phyloP scores from a whole-genome alignment of 2,329 filamentous ascomycete genomes.

The Apiospora aurea region DNA sequence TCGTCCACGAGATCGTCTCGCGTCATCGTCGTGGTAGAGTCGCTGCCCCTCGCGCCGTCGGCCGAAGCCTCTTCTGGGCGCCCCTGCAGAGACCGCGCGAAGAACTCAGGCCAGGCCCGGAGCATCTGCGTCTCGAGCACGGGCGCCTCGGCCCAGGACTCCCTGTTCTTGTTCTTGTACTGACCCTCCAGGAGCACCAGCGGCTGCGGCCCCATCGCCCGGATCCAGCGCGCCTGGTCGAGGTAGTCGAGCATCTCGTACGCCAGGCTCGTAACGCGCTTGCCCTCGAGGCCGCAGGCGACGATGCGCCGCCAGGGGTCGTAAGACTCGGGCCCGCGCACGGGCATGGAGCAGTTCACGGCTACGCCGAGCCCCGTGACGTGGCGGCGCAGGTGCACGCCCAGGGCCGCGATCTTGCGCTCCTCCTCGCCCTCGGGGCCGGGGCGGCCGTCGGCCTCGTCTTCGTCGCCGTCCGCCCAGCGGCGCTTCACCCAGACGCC shows the following conservation, averaged over 20 bases:
- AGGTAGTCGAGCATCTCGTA: slow-evolving; percentile 50
- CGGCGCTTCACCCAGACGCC: slow-evolving; percentile 76
- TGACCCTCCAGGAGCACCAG: not conserved
- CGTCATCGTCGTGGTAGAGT: not conserved
- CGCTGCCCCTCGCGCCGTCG: not conserved
- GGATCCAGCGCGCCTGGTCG: slow-evolving; percentile 21
- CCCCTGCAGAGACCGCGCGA: not conserved
- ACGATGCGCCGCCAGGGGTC: slow-evolving; percentile 76
- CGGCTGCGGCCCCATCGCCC: slow-evolving; percentile 25
- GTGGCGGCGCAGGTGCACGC: slow-evolving; percentile 87
- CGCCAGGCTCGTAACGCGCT: slow-evolving; percentile 77
- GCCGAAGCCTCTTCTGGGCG: too few relatives aligned
- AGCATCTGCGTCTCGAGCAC: not conserved
- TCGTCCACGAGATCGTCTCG: not conserved
- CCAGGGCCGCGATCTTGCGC: slow-evolving; percentile 87
- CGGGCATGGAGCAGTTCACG: slow-evolving; percentile 74
- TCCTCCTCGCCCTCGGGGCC: slow-evolving; percentile 43
- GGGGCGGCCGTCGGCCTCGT: not conserved
- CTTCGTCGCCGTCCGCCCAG: slow-evolving; percentile 22
- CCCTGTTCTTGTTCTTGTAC: rapidly evolving
- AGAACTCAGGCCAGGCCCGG: not conserved
- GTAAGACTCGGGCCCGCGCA: slow-evolving; percentile 42
- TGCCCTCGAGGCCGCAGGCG: slow-evolving; percentile 86
- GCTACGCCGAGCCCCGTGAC: slow-evolving; percentile 86
- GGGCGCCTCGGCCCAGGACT: not conserved